Evolutionary conservation across 1,139 yeast species (phyloP).

Genomic region (Pichia inconspicua): DNA sequence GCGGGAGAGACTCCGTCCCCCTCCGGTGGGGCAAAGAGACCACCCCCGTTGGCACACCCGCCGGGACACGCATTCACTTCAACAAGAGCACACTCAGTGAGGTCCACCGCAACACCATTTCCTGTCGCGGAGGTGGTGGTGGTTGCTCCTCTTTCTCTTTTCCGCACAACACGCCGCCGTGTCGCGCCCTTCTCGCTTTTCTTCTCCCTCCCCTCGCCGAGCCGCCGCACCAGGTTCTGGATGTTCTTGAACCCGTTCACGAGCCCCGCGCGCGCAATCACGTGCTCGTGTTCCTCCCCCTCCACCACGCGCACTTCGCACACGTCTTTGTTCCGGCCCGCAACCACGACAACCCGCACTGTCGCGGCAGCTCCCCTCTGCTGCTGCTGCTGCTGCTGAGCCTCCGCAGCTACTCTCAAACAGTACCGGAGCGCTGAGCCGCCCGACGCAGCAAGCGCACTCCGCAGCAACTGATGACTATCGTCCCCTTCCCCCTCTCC

Average conservation of each 20-base stretch:
- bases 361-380: no score
- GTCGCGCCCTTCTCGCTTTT: not conserved
- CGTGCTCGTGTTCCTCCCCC: slow-evolving; percentile 26
- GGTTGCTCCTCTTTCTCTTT: slow-evolving; percentile 14
- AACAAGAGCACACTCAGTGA: slow-evolving; percentile 67
- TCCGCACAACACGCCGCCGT: not conserved
- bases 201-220: not conserved
- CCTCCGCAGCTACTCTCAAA: no score
- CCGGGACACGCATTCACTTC: slow-evolving; percentile 98
- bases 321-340: slow-evolving; percentile 73
- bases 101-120: slow-evolving; percentile 32
- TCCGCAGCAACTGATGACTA: slow-evolving; percentile 21
- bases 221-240: slow-evolving; percentile 71
- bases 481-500: slow-evolving; percentile 50
- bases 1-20: not conserved
- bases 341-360: slow-evolving; percentile 25
- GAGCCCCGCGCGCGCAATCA: slow-evolving; percentile 62
- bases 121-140: no score
- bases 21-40: slow-evolving; percentile 57
- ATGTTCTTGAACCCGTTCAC: slow-evolving; percentile 91
- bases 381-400: no score
- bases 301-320: slow-evolving; percentile 54
- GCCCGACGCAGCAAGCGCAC: not conserved
- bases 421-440: not conserved
- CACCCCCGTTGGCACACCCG: slow-evolving; percentile 97